A percentile compares a stretch with the other conserved stretches of the same genome.
These are phyloP conservation scores for Calocera viscosa DNA, from an alignment of 768 basidiomycete genomes.

Conservation along the genomic window DNA sequence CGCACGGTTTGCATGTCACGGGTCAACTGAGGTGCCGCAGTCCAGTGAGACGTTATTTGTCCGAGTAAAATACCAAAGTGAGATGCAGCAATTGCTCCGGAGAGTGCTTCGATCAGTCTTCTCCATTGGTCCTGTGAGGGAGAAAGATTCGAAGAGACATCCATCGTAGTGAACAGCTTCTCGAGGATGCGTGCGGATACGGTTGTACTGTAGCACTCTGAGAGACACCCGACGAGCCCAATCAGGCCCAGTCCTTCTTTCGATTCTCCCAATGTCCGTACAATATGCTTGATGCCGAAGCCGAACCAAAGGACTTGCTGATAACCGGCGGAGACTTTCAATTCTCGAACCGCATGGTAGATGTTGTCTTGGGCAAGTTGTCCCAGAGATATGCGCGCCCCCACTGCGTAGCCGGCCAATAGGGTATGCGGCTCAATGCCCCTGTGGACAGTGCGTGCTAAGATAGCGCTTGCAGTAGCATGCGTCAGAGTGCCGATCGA, in stretches of 20 bases:
- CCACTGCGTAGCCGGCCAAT: background rate
- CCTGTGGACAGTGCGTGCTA: background rate
- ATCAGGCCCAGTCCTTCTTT: background rate
- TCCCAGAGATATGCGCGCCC: background rate
- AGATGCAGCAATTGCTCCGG: background rate
- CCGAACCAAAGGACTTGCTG: background rate
- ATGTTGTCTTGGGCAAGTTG: background rate
- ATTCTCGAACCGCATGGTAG: background rate
- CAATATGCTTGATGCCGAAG: background rate
- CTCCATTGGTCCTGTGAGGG: background rate
- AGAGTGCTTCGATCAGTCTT: background rate
- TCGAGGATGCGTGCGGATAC: background rate
- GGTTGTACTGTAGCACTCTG: background rate
- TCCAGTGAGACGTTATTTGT: background rate
- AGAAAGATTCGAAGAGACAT: too few species aligned
- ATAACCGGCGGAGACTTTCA: background rate
- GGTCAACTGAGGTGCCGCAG: too few species aligned
- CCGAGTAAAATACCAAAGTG: background rate
- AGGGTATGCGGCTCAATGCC: background rate
- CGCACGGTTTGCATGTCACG: too few species aligned
- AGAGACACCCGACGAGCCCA: slow-evolving; percentile 2
- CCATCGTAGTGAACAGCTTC: background rate
- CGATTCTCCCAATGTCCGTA: background rate
- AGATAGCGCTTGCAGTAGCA: background rate
- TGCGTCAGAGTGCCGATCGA: background rate